Conservation (phyloP, 306 rosid species). For the Neltuma alba region DNA sequence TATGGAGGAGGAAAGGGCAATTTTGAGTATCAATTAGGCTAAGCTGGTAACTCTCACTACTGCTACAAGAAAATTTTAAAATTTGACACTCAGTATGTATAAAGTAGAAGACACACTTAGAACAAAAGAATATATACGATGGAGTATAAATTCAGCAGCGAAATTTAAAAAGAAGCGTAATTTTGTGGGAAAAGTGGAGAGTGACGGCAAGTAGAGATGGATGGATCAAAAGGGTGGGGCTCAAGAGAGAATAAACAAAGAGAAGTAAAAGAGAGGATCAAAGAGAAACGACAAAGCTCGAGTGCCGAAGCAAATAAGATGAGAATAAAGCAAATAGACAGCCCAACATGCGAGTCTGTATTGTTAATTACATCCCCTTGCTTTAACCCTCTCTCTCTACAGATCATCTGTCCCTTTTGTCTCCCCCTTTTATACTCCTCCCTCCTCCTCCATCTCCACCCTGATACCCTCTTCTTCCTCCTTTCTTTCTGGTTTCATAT, state of each 20-base stretch:
- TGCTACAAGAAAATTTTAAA: too few species aligned
- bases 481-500: background rate
- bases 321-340: constrained; percentile 80
- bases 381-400: constrained; percentile 39
- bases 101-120: background rate
- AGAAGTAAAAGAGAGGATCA: too few species aligned
- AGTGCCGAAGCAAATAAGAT: constrained; percentile 40
- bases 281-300: constrained; percentile 52
- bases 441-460: constrained; percentile 24
- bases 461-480: constrained; percentile 17
- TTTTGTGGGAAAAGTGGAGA: background rate
- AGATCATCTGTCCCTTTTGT: constrained; percentile 77
- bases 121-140: background rate
- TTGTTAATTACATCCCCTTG: constrained; percentile 6
- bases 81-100: too few species aligned
- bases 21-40: too few species aligned
- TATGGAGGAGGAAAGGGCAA: too few species aligned
- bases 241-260: constrained; percentile 32
- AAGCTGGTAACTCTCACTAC: too few species aligned
- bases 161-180: background rate
- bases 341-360: constrained; percentile 75
- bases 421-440: constrained; percentile 38
- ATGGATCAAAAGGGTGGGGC: constrained; percentile 24
- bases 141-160: background rate
- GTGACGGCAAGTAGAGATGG: background rate